Evolutionary conservation across 163 green algal genomes (phyloP).

Genomic region (Scenedesmus sp.): DNA sequence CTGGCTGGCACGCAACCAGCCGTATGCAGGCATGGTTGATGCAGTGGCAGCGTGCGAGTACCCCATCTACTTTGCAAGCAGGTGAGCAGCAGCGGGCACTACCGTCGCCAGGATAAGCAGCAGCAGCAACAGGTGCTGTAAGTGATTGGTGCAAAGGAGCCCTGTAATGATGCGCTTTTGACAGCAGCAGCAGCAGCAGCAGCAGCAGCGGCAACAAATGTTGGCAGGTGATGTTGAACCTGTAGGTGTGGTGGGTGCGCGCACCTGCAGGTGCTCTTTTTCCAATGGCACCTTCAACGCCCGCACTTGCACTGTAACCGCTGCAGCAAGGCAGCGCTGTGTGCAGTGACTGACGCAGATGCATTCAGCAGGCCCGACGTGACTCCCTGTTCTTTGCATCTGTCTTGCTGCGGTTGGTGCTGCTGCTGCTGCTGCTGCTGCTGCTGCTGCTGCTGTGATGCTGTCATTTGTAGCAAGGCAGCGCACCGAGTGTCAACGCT

Average conservation of each 20-base stretch:
- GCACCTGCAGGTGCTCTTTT: no score
- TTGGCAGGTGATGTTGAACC: no score
- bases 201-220: no score
- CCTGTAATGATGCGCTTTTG: background rate
- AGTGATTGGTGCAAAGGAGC: background rate
- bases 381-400: background rate
- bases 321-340: no score
- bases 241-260: no score
- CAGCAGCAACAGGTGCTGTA: background rate
- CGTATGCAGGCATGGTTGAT: slow-evolving; percentile 60
- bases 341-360: background rate
- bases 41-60: slow-evolving; percentile 44
- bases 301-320: no score
- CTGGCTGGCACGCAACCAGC: slow-evolving; percentile 47
- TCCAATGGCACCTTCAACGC: no score
- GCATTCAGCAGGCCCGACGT: background rate
- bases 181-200: background rate
- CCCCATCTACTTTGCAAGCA: slow-evolving; percentile 63
- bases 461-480: slow-evolving; percentile 45
- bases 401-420: background rate
- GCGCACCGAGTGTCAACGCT: slow-evolving; percentile 61
- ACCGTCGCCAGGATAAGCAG: no score
- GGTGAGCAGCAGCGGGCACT: background rate
- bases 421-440: slow-evolving; percentile 20
- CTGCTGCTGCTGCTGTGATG: slow-evolving; percentile 4